Base-by-base conservation (phyloP, 805 yeast genomes). In the Myxozyma mucilagina region DNA sequence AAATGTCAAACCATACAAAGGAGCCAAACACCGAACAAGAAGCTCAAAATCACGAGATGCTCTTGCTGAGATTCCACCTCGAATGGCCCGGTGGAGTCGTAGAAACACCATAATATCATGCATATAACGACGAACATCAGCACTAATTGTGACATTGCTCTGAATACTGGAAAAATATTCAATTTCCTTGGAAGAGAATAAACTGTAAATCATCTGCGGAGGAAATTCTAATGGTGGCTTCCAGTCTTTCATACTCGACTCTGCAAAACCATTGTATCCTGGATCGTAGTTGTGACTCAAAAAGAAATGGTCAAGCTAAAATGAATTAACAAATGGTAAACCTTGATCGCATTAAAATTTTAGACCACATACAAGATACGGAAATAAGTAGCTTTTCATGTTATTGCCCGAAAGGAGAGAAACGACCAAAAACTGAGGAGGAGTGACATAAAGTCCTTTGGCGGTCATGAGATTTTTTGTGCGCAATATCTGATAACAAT, bases 31-130 rank as follows among this genome's bases (percentile, higher is more conserved):
- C 20, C 76, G 72, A 1, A 78, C 73, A 56, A 76, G 59, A 5
- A 61, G 53, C 32, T 77, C 80, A 41, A 84, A 71, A 53, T 83
- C 85, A 1, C 69, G 60, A 10, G 79, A 69, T 1, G 80, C 73
- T 53, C 72, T 69, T 0, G 87, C 82, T 0, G 85, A 79, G 0
- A 84, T 68, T 0, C 89, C 89, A 1, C 79, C 76, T 1, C 71
- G 64, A 4, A 84, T 83, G 69, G 83, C 78, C 45, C 89, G 69
- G 66, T 85, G 87, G 56, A 79, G 78, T 47, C 90, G 73, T 1
- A 81, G 67, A 66, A 79, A 82, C 1, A 84, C 75, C 1, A 83
- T 70, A 13, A 86, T 76, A 69, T 85, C 89, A 62, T 83, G 82
- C 61, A 83, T 78, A 65, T 85, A 86, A 4, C 86, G 70, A 47